A percentile compares a stretch with the other conserved stretches of the same genome.
These are phyloP conservation scores for Pseudogymnoascus sp. DNA, from an alignment of 2,329 filamentous ascomycete species.

Conservation along the genomic window DNA sequence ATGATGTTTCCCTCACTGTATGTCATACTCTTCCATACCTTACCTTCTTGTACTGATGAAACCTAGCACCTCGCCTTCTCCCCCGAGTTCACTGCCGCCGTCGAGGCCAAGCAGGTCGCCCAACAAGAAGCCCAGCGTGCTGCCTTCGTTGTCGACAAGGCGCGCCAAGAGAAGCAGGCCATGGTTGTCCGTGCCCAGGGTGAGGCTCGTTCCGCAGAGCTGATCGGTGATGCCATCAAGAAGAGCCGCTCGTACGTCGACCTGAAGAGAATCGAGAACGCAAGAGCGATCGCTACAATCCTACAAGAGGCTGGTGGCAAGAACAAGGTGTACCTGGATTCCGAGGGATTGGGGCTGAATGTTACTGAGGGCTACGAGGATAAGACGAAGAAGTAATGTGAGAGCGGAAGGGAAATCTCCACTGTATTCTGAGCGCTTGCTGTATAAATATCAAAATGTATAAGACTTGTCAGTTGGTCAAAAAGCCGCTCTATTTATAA, in stretches of 20 bases:
- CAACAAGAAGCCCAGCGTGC: slow-evolving; percentile 94
- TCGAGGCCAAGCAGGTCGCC: slow-evolving; percentile 66
- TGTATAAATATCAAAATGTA: slow-evolving; percentile 10
- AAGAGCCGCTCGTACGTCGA: slow-evolving; percentile 97
- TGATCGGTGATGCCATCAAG: slow-evolving; percentile 99
- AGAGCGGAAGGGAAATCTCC: slow-evolving; percentile 33
- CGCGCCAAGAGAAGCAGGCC: slow-evolving; percentile 97
- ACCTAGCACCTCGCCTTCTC: slow-evolving; percentile 61
- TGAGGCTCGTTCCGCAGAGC: slow-evolving; percentile 94
- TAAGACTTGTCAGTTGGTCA: slow-evolving; percentile 7
- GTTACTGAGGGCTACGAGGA: slow-evolving; percentile 49
- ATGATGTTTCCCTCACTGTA: slow-evolving; percentile 95
- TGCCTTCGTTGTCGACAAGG: slow-evolving; percentile 97
- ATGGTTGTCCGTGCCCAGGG: slow-evolving; percentile 97
- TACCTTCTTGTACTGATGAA: slow-evolving; percentile 6
- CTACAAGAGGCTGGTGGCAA: slow-evolving; percentile 76
- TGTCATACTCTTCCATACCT: slow-evolving; percentile 23
- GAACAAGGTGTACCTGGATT: slow-evolving; percentile 92
- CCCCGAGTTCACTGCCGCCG: slow-evolving; percentile 63
- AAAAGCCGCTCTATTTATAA: slow-evolving; percentile 7
- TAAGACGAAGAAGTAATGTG: slow-evolving; percentile 39
- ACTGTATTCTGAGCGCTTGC: slow-evolving; percentile 34
- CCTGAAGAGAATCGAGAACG: slow-evolving; percentile 96
- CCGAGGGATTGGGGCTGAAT: slow-evolving; percentile 84
- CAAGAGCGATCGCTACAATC: slow-evolving; percentile 76